A percentile compares a stretch with the other conserved stretches of the same genome.
Evolutionary conservation across 257 asterid species (phyloP).

Genomic region (Ballota nigra): DNA sequence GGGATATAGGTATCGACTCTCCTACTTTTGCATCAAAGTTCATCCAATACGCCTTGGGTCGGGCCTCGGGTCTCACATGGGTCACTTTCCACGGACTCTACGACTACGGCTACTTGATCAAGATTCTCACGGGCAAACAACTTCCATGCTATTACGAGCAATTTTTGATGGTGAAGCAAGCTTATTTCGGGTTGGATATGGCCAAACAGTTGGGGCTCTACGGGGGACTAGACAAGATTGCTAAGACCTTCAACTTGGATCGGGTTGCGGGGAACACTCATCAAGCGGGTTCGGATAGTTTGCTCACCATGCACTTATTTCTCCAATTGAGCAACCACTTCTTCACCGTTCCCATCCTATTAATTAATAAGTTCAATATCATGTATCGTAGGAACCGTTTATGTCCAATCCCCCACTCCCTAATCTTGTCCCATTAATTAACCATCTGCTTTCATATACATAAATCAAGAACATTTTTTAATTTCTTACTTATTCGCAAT

Average conservation of each 20-base stretch:
- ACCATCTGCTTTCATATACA: too few relatives aligned
- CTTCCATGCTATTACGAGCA: not conserved
- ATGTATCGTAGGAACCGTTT: too few relatives aligned
- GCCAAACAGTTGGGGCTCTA: not conserved
- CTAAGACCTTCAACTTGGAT: constrained; percentile 1
- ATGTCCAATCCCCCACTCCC: too few relatives aligned
- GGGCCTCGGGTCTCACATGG: not conserved
- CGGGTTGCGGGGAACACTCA: constrained; percentile 28
- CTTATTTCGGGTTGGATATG: not conserved
- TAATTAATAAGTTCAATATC: too few relatives aligned
- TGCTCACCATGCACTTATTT: constrained; percentile 17
- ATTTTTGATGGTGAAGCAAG: not conserved
- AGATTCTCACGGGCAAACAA: not conserved
- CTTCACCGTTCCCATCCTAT: not conserved
- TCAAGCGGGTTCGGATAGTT: constrained; percentile 36
- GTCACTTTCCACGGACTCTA: not conserved
- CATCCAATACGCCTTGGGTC: too few relatives aligned
- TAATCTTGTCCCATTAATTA: too few relatives aligned
- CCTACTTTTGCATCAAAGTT: not conserved
- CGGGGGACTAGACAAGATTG: constrained; percentile 29
- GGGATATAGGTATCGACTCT: not conserved
- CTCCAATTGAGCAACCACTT: not conserved
- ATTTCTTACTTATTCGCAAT: too few relatives aligned
- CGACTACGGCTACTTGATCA: not conserved
- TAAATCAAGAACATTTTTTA: too few relatives aligned